Conservation (phyloP, 768 basidiomycete species). For the Pisolithus orientalis region DNA sequence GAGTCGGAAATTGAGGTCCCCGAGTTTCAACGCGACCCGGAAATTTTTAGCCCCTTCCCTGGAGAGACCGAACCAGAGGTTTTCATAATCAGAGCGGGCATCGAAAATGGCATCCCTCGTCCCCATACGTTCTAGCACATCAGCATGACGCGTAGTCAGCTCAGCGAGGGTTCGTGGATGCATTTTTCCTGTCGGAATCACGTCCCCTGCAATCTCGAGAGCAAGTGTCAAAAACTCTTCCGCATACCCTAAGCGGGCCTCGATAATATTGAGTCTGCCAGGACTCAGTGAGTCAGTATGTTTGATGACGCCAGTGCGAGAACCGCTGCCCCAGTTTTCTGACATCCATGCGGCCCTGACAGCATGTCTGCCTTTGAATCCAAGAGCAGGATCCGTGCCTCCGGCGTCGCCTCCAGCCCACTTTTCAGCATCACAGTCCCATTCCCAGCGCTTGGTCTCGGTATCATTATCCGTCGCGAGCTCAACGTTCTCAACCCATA, state of each 20-base stretch:
- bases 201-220: conserved; percentile 39
- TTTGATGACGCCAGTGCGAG: conserved; percentile 31
- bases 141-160: conserved; percentile 50
- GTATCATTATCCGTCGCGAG: conserved; percentile 42
- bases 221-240: conserved; percentile 49
- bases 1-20: conserved; percentile 55
- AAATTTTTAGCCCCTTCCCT: conserved; percentile 40
- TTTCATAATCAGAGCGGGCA: conserved; percentile 52
- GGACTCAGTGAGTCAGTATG: conserved; percentile 29
- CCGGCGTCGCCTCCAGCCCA: conserved; percentile 56
- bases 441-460: conserved; percentile 56
- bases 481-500: conserved; percentile 58
- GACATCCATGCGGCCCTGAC: conserved; percentile 70
- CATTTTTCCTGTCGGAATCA: conserved; percentile 32
- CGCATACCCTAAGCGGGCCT: conserved; percentile 49
- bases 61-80: conserved; percentile 45
- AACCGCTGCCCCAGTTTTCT: conserved; percentile 54
- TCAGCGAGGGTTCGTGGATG: conserved; percentile 46
- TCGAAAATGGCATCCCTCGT: conserved; percentile 41
- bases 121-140: conserved; percentile 57
- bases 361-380: conserved; percentile 53
- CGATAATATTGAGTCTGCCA: conserved; percentile 39
- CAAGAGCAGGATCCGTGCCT: conserved; percentile 70
- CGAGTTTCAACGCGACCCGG: conserved; percentile 58
- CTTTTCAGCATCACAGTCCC: conserved; percentile 55